Conservation (phyloP, 192 early-diverging fungal genomes). For the Linnemannia schmuckeri region DNA sequence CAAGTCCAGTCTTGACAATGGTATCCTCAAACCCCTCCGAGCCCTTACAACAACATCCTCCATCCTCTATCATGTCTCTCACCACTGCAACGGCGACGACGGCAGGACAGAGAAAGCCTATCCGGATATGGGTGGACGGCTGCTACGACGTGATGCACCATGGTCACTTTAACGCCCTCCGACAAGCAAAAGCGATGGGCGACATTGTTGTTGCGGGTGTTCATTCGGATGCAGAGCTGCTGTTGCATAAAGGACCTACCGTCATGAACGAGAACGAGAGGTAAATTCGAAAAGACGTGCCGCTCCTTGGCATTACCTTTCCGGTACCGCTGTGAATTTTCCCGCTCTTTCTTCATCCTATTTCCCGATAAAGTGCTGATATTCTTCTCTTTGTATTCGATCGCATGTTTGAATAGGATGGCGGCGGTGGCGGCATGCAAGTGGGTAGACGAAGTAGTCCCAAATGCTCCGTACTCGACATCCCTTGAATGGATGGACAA, state of each 20-base stretch:
- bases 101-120: background rate
- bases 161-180: conserved; percentile 88
- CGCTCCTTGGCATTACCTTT: no score
- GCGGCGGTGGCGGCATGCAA: conserved; percentile 93
- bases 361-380: no score
- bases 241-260: conserved; percentile 92
- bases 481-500: conserved; percentile 83
- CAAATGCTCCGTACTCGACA: conserved; percentile 91
- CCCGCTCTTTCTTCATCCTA: no score
- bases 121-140: conserved; percentile 84
- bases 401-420: conserved; percentile 61
- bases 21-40: background rate
- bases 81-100: background rate
- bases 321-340: no score
- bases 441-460: conserved; percentile 88
- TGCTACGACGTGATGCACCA: conserved; percentile 97
- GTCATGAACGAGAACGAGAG: conserved; percentile 95
- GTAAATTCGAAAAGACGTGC: conserved; percentile 32
- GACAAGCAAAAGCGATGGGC: conserved; percentile 93
- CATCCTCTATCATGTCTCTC: background rate
- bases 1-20: background rate
- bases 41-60: background rate
- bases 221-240: conserved; percentile 91
- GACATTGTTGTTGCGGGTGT: conserved; percentile 93
- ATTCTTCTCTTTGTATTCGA: no score